Evolutionary conservation across 306 rosid species (phyloP), one percentile per base, ranked within the genome.

Genomic region (Benincasa hispida): DNA sequence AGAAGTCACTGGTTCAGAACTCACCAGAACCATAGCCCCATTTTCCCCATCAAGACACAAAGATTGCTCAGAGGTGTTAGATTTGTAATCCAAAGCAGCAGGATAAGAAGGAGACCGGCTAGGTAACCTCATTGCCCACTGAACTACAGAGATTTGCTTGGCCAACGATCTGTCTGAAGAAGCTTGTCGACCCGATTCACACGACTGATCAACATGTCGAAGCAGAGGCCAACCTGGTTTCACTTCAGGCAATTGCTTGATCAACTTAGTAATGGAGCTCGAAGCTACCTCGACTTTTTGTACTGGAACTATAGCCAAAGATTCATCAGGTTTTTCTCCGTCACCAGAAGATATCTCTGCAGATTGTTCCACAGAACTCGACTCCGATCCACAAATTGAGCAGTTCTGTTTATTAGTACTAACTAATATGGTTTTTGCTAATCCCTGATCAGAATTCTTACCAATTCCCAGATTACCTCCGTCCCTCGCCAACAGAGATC

Each of bases 201-300:
- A 86, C 1, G 87, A 69, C 76, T 78, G 54, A 72, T 76, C 70
- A 10, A 86, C 76, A 21, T 81, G 79, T 48, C 84, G 91, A 50
- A 92, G 98, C 58, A 95, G 85, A 15, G 99, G 99, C 99, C 99
- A 95, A 76, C 99, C 99, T 0, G 99, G 98, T 78, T 84, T 89
- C 42, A 62, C 76, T 82, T 90, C 93, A 9, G 84, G 91, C 51
- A 77, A 75, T 79, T 84, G 82, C 47, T 50, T 79, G 45, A 82
- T 76, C 73, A 85, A 78, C 74, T 86, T 47, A 61, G 86, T 80
- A 77, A 84, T 60, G 30, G 81, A 78, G 62, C 63, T 74, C 42
- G 80, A 61, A 30, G 70, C 77, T n/a, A 76, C 67, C 75, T 89
- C 89, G 42, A 65, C 79, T 17, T 72, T 81, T 51, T 81, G 73